Evolutionary conservation across 768 basidiomycete genomes (phyloP), one percentile per base, ranked within the genome.

Genomic region (Omphalotus guepiniiformis): DNA sequence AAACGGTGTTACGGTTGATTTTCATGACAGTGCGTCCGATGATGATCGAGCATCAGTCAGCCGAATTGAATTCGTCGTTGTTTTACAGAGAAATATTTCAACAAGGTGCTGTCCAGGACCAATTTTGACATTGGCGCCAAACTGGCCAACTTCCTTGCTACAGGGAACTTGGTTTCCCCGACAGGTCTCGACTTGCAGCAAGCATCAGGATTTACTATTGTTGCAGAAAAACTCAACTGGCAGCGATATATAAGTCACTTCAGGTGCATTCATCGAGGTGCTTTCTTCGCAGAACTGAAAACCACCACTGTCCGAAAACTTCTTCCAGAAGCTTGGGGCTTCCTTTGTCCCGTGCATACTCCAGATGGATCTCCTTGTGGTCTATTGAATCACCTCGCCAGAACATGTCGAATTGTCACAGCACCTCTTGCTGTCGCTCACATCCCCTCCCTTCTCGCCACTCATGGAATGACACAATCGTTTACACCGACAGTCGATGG

Each of bases 301-400:
- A 99, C 96, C 1, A 99, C 96, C 0, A 85, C 93, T 18, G 96
- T 99, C 47, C 85, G 96, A 53, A 98, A 98, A 65, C 72, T 99
- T 42, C 72, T 97, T 15, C 96, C 96, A 19, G 96, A 99, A 68
- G 89, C 95, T 27, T 99, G 96, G 96, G 96, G 93, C 92, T 99
- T 99, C 73, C 69, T 99, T 7, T 99, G 96, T 60, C 96, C 96
- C 18, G 96, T 99, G 15, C 96, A 99, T 62, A 99, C 96, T 1
- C 96, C 96, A 16, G 96, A 99, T 74, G 96, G 96, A 55, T 79
- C 93, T 11, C 96, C 96, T 8, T 99, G 96, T 66, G 96, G 96
- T 65, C 79, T 99, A 12, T 81, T 99, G 48, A 99, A 98, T 68
- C 96, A 99, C 63, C 78, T 99, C 30, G 90, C 93, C 23, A 83